These are phyloP conservation scores for Jatropha podagrica DNA, from an alignment of 441 rosid genomes.

Conservation along the genomic window DNA sequence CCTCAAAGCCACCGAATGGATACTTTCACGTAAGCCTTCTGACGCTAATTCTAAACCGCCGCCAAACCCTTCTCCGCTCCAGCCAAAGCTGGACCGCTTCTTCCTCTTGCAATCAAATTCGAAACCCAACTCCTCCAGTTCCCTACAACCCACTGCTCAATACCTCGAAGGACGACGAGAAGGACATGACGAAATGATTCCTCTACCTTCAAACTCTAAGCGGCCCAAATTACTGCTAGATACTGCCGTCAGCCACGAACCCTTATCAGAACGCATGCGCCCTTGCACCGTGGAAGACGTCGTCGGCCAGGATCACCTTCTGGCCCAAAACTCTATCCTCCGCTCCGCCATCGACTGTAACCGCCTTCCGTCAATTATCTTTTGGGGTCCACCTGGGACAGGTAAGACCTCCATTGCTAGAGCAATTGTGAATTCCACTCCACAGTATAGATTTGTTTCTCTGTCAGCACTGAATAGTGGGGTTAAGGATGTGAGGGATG, in stretches of 20 bases:
- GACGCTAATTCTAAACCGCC: neutral
- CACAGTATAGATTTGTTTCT: slow-evolving; percentile 48
- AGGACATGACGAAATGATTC: slow-evolving; percentile 14
- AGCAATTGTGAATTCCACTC: slow-evolving; percentile 54
- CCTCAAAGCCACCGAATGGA: slow-evolving; percentile 63
- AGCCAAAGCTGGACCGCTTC: slow-evolving; percentile 64
- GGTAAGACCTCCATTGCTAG: slow-evolving; percentile 82
- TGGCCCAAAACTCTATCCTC: slow-evolving; percentile 50
- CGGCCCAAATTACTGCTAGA: slow-evolving; percentile 25
- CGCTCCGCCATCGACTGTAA: slow-evolving; percentile 53
- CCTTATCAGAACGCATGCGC: slow-evolving; percentile 81
- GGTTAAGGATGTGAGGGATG: slow-evolving; percentile 79
- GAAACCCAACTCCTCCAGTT: slow-evolving; percentile 26
- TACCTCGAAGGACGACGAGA: slow-evolving; percentile 2
- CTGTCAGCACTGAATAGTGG: slow-evolving; percentile 75
- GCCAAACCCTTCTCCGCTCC: slow-evolving; percentile 25
- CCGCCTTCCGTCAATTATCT: slow-evolving; percentile 64
- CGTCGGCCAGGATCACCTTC: slow-evolving; percentile 71
- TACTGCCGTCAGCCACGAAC: slow-evolving; percentile 24
- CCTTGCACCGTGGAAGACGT: slow-evolving; percentile 62
- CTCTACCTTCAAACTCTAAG: slow-evolving; percentile 21
- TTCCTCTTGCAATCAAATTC: slow-evolving; percentile 33
- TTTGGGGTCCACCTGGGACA: slow-evolving; percentile 89
- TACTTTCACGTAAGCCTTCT: slow-evolving; percentile 35
- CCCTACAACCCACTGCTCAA: slow-evolving; percentile 24